Base-by-base conservation (phyloP, 129 eudicot species). In the Arctium lappa region DNA sequence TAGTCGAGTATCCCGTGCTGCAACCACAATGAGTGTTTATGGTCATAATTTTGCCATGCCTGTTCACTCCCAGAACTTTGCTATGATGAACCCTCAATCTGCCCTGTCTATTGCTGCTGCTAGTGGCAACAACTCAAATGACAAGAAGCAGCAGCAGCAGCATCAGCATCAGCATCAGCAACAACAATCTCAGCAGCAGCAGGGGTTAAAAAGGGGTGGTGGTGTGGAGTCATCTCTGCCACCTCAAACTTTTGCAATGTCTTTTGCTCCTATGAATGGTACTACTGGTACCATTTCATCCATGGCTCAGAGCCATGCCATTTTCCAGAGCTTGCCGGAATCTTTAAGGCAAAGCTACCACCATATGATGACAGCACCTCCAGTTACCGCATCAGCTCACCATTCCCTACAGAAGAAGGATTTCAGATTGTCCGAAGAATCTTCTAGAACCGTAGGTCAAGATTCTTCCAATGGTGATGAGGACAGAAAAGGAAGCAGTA, bases 21-120 rank as follows among this genome's bases (percentile, higher is more conserved):
- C 85, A 50, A 30, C 88, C 78, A 76, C 91, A 8, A 78, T 91
- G 89, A 88, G 87, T 78, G 86, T 90, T 36, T 93, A 93, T 75
- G 89, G 93, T 31, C 99, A 88, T 84, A 93, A 96, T 78, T 93
- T 88, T 75, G 83, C 98, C 13, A 76, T 96, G 94, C 94, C 95
- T 6, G 89, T 88, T 29, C 97, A 88, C 68, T 87, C 93, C 4
- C 90, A 87, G 69, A 92, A 82, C 78, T 93, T 90, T 81, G 88
- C 92, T 22, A 62, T 93, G 84, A 87, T 94, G 89, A 75, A 86
- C 62, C 83, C 92, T 5, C 89, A 89, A 66, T 65, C 91, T 56
- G 80, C 89, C 69, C 33, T 86, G 71, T 86, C 84, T 48, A 72
- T 56, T 72, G 81, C 83, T 60, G 73, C 81, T 18, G 74, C 87